These are phyloP conservation scores for Solanum bukasovii DNA, from an alignment of 257 asterid genomes.

Conservation along the genomic window DNA sequence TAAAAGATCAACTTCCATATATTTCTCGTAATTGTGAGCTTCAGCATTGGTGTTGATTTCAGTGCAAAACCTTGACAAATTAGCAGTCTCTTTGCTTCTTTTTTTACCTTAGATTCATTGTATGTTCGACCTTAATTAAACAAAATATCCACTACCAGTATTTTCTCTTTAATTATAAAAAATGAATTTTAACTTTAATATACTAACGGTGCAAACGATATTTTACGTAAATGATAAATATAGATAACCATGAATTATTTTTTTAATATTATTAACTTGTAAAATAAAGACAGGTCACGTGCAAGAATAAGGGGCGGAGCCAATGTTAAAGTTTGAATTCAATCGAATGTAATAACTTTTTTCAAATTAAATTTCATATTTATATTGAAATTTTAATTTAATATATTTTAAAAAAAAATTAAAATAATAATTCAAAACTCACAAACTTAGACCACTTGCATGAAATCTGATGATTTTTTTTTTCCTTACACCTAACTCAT, in stretches of 20 bases:
- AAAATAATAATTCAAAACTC: background rate
- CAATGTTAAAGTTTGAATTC: background rate
- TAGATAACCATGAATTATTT: background rate
- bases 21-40: background rate
- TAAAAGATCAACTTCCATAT: background rate
- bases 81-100: constrained; percentile 33
- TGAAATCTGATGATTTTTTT: too few relatives aligned
- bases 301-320: fast-evolving
- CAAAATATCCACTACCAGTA: background rate
- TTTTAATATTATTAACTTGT: background rate
- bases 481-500: background rate
- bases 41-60: constrained; percentile 27
- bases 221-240: background rate
- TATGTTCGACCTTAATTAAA: constrained; percentile 28
- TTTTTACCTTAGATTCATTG: constrained; percentile 25
- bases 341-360: fast-evolving
- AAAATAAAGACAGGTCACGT: background rate
- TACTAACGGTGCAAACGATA: background rate
- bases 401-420: too few relatives aligned
- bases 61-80: constrained; percentile 46
- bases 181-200: background rate
- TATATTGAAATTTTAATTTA: too few relatives aligned
- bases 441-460: too few relatives aligned
- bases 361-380: too few relatives aligned
- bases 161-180: background rate